Evolutionary conservation across 2,329 filamentous ascomycete genomes (phyloP).

Genomic region (Rugonectria rugulosa): DNA sequence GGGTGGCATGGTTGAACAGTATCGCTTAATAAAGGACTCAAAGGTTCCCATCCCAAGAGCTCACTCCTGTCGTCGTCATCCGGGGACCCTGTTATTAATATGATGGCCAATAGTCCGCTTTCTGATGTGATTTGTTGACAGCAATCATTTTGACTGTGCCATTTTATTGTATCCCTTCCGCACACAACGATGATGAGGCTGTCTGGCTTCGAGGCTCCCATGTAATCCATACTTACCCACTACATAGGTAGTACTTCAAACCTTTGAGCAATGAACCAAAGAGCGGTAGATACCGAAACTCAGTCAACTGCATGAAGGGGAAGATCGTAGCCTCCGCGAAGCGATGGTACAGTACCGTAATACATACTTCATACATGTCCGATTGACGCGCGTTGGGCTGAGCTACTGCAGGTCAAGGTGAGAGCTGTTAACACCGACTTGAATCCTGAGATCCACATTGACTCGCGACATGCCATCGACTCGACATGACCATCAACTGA

Average conservation of each 20-base stretch:
- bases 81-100: too few relatives aligned
- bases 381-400: slow-evolving; percentile 27
- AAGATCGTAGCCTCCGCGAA: slow-evolving; percentile 2
- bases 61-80: too few relatives aligned
- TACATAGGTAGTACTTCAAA: neutral
- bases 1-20: neutral
- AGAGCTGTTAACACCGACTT: slow-evolving; percentile 33
- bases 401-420: slow-evolving; percentile 34
- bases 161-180: too few relatives aligned
- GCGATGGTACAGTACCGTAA: slow-evolving; percentile 3
- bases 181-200: slow-evolving; percentile 12
- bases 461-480: slow-evolving; percentile 7
- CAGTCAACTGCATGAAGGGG: slow-evolving; percentile 8
- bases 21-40: neutral
- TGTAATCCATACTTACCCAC: neutral
- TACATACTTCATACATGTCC: too few relatives aligned
- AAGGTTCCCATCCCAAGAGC: slow-evolving; percentile 10
- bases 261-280: slow-evolving; percentile 1
- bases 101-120: too few relatives aligned
- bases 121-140: neutral
- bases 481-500: slow-evolving; percentile 19
- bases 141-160: too few relatives aligned
- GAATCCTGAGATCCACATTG: slow-evolving; percentile 10
- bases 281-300: slow-evolving; percentile 12
- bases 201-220: slow-evolving; percentile 10